Evolutionary conservation across 805 yeast genomes (phyloP).

Genomic region (Suhomyces faveliae): DNA sequence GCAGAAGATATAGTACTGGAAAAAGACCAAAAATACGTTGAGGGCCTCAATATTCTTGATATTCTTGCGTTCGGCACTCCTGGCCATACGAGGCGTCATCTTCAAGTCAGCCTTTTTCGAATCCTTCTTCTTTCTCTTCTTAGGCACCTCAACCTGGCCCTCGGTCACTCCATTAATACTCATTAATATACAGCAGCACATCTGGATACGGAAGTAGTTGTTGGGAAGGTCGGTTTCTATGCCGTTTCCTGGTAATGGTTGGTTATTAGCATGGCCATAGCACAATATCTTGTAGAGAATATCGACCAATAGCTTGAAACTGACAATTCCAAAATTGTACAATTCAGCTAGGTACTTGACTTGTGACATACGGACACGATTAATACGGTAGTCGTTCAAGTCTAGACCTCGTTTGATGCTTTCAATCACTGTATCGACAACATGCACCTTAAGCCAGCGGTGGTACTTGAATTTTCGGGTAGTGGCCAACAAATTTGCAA

Average conservation of each 20-base stretch:
- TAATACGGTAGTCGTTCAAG: slow-evolving; percentile 53
- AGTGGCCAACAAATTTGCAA: slow-evolving; percentile 47
- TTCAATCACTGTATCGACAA: slow-evolving; percentile 66
- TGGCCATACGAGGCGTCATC: background rate
- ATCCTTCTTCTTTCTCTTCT: background rate
- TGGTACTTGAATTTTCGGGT: slow-evolving; percentile 25
- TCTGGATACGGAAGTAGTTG: slow-evolving; percentile 68
- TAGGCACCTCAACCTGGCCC: background rate
- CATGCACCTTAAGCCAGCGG: slow-evolving; percentile 40
- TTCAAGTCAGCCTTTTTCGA: background rate
- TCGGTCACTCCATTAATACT: slow-evolving; percentile 13
- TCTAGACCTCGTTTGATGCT: slow-evolving; percentile 66
- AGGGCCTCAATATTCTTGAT: slow-evolving; percentile 9
- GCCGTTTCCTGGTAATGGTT: slow-evolving; percentile 49
- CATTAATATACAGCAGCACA: slow-evolving; percentile 37
- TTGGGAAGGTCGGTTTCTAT: slow-evolving; percentile 58
- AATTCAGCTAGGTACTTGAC: slow-evolving; percentile 60
- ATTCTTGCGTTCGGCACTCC: background rate
- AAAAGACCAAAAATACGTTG: slow-evolving; percentile 48
- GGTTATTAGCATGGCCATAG: slow-evolving; percentile 61
- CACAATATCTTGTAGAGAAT: slow-evolving; percentile 56
- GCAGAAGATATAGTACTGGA: slow-evolving; percentile 68
- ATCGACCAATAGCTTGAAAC: slow-evolving; percentile 46
- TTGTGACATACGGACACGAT: slow-evolving; percentile 61
- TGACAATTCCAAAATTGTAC: slow-evolving; percentile 47